These are phyloP conservation scores for Trichothecium sympodiale DNA, from an alignment of 2,329 filamentous ascomycete species.

Conservation along the genomic window DNA sequence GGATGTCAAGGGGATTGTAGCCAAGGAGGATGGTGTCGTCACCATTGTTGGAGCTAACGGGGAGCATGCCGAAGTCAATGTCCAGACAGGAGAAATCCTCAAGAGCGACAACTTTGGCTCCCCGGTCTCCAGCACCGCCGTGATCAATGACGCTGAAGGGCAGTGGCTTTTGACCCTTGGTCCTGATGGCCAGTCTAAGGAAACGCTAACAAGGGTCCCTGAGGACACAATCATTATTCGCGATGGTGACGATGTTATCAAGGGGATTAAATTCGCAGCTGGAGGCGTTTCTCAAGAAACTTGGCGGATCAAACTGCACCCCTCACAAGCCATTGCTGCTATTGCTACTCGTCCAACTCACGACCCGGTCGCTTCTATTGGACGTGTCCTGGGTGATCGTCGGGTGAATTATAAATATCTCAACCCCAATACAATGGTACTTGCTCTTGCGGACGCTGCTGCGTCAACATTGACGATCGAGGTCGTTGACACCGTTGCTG, in stretches of 20 bases:
- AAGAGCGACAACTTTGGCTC: constrained; percentile 19
- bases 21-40: constrained; percentile 43
- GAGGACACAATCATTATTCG: constrained; percentile 45
- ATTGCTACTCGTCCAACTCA: constrained; percentile 60
- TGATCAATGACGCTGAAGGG: constrained; percentile 40
- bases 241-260: constrained; percentile 35
- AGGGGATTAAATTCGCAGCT: constrained; percentile 37
- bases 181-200: constrained; percentile 32
- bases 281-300: constrained; percentile 34
- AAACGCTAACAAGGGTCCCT: constrained; percentile 34
- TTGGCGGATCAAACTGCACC: constrained; percentile 64
- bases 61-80: constrained; percentile 47
- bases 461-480: constrained; percentile 57
- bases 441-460: constrained; percentile 55
- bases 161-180: constrained; percentile 44
- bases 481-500: constrained; percentile 77
- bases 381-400: constrained; percentile 81
- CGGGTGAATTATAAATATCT: constrained; percentile 97
- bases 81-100: constrained; percentile 39
- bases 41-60: constrained; percentile 50
- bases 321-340: constrained; percentile 55
- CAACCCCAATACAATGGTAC: constrained; percentile 72
- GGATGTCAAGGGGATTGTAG: constrained; percentile 56
- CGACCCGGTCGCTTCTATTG: constrained; percentile 89
- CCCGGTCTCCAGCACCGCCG: constrained; percentile 30